Conservation (phyloP, 805 yeast species). For the Ogataea saltuana region DNA sequence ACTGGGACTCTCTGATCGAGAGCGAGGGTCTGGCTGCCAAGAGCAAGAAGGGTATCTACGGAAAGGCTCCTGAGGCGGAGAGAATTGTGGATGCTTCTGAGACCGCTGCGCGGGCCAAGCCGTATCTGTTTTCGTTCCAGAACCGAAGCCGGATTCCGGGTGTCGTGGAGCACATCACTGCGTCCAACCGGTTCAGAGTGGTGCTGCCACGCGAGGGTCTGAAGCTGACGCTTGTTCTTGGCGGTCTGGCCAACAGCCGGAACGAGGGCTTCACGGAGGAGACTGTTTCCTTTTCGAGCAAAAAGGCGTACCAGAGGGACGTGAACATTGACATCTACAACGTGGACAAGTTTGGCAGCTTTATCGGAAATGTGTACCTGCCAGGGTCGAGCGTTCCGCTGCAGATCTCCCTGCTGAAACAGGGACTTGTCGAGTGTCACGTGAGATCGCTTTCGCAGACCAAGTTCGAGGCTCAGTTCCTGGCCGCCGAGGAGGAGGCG, state of each 20-base stretch:
- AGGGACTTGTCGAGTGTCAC: constrained; percentile 67
- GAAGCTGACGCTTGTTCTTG: constrained; percentile 68
- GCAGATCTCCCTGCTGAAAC: constrained; percentile 55
- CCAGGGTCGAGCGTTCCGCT: constrained; percentile 54
- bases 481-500: constrained; percentile 65
- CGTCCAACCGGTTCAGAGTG: constrained; percentile 68
- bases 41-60: constrained; percentile 61
- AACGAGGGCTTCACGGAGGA: constrained; percentile 40
- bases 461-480: constrained; percentile 52
- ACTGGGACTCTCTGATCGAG: constrained; percentile 78
- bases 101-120: constrained; percentile 65
- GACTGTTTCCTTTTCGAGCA: constrained; percentile 55
- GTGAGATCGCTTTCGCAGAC: constrained; percentile 63
- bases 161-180: constrained; percentile 68
- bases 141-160: constrained; percentile 66
- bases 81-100: constrained; percentile 81
- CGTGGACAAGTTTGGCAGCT: constrained; percentile 77
- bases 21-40: constrained; percentile 61
- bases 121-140: constrained; percentile 68
- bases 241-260: constrained; percentile 60
- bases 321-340: constrained; percentile 68
- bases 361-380: constrained; percentile 67
- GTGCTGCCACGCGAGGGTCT: constrained; percentile 70
- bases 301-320: constrained; percentile 66
- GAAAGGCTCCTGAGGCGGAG: constrained; percentile 57